Base-by-base conservation (phyloP, 305 asterid genomes). In the Caryopteris hybrid region DNA sequence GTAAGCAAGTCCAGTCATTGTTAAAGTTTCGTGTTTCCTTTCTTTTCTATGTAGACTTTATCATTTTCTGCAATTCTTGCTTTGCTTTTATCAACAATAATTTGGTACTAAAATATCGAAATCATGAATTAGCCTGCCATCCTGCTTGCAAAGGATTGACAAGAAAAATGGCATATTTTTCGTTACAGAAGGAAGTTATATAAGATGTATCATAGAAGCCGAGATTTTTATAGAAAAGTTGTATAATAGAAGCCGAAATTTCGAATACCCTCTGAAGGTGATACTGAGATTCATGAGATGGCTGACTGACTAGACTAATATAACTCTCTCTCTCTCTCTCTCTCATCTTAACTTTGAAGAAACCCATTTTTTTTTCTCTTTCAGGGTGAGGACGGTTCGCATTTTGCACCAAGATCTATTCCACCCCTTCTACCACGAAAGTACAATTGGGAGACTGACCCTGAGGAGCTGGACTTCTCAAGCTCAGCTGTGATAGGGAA, bases 381-480 rank as follows among this genome's bases (percentile, higher is more conserved):
- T 81, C 87, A 95, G 99, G 99, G 98, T 27, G 92, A 86, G 74
- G 89, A 80, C 74, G 99, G 99, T 67, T 89, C 96, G 74, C 99
- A 95, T 80, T 95, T 88, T 77, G 98, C 89, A 77, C 98, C 95
- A 70, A 83, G 84, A 74, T 84, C 98, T 25, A 92, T 89, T 63
- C 80, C 87, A 58, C 97, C 98, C 33, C 98, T 96, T 74, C 83
- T 86, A 38, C 95, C 99, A 51, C 88, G 89, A 18, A 94, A 89
- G 85, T 95, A 98, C 68, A 97, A 95, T 78, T 95, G 99, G 99
- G 99, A 94, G 79, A 80, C 89, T 76, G 96, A 94, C 68, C 98
- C 96, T 58, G 4, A 73, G 58, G 99, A 94, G 84, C 85, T 94
- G 78, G 97, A 91, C 86, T 94, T 94, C 70, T 78, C 96, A 64